Evolutionary conservation across 1,284 basidiomycete genomes (phyloP).

Genomic region (Leucoagaricus sp.): DNA sequence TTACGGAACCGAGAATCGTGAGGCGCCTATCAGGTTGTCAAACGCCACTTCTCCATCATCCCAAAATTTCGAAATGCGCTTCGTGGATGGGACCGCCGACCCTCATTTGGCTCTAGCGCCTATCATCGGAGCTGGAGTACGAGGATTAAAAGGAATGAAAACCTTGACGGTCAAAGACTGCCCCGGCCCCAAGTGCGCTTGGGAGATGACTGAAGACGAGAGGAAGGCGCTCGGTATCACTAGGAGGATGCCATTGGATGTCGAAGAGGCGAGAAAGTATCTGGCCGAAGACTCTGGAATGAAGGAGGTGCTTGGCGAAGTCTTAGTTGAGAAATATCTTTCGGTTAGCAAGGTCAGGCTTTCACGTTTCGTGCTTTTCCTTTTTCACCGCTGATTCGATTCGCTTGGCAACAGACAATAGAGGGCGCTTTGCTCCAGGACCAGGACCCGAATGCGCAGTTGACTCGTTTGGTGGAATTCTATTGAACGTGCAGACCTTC

Average conservation of each 20-base stretch:
- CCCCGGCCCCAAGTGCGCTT: constrained; percentile 32
- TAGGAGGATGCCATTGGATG: constrained; percentile 42
- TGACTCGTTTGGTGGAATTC: constrained; percentile 4
- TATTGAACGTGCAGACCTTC: background rate
- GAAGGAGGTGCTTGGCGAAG: constrained; percentile 35
- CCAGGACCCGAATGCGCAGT: background rate
- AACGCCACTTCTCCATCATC: constrained; percentile 41
- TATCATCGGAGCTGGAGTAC: constrained; percentile 42
- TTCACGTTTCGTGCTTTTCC: too few relatives aligned
- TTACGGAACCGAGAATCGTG: constrained; percentile 69
- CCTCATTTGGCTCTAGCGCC: constrained; percentile 45
- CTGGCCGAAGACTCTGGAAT: constrained; percentile 36
- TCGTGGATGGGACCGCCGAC: constrained; percentile 55
- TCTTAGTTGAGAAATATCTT: constrained; percentile 31
- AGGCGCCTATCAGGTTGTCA: constrained; percentile 58
- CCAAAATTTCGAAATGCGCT: constrained; percentile 60
- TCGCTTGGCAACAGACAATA: too few relatives aligned
- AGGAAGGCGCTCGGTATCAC: constrained; percentile 41
- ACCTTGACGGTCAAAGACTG: constrained; percentile 38
- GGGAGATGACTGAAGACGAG: constrained; percentile 39
- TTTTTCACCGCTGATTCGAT: background rate
- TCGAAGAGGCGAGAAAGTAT: constrained; percentile 41
- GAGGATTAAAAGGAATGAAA: background rate
- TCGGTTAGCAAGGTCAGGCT: constrained; percentile 47
- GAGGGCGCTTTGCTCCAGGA: background rate